Evolutionary conservation across 371 early-diverging fungal species (phyloP).

Genomic region (Apophysomyces elegans): DNA sequence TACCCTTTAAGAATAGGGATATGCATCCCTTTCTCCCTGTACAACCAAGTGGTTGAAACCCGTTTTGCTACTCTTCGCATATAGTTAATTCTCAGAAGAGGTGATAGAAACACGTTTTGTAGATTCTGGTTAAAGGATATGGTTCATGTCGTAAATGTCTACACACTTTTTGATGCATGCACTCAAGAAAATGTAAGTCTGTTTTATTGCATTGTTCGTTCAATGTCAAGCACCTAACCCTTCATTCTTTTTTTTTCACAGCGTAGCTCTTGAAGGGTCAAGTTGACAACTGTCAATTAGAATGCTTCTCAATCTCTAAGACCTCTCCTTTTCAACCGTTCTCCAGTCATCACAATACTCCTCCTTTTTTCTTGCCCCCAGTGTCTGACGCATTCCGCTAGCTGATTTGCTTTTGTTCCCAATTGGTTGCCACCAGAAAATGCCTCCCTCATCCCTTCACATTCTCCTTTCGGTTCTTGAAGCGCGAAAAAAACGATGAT

Average conservation of each 20-base stretch:
- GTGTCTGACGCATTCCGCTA: background rate
- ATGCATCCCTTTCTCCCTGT: slow-evolving; percentile 6
- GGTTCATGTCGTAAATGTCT: background rate
- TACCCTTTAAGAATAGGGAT: background rate
- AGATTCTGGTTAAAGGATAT: background rate
- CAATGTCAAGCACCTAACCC: background rate
- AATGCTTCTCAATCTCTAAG: background rate
- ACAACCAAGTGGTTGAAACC: slow-evolving; percentile 6
- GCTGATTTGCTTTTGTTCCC: background rate
- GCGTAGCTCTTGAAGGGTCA: background rate
- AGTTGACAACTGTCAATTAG: slow-evolving; percentile 8
- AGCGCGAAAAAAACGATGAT: background rate
- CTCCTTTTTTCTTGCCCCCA: slow-evolving; percentile 5
- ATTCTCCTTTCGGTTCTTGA: background rate
- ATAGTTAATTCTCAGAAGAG: slow-evolving; percentile 4
- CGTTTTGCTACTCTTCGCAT: slow-evolving; percentile 3
- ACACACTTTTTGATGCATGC: background rate
- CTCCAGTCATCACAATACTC: background rate
- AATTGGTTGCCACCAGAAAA: slow-evolving; percentile 1
- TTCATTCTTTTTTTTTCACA: background rate
- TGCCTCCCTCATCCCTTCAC: slow-evolving; percentile 7
- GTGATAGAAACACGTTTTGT: background rate
- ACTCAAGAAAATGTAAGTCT: background rate
- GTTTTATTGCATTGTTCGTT: slow-evolving; percentile 4
- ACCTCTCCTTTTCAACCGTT: background rate